These are phyloP conservation scores for Dianthus caryophyllus DNA, from an alignment of 148 eudicot species.

Conservation along the genomic window DNA sequence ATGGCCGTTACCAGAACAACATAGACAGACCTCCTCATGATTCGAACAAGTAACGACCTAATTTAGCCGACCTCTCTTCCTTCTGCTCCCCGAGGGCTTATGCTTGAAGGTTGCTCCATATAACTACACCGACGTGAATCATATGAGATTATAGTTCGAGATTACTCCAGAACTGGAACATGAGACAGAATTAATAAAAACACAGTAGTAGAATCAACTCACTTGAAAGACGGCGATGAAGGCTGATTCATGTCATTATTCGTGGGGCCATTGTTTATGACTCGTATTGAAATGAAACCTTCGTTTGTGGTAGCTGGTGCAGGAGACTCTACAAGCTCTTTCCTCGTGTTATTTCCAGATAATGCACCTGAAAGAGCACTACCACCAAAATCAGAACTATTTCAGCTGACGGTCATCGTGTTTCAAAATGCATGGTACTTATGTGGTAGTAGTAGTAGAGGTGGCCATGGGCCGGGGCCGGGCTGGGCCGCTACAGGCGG, in stretches of 20 bases:
- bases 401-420: background rate
- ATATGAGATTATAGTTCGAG: background rate
- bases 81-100: conserved; percentile 17
- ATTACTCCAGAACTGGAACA: background rate
- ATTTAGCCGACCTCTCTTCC: conserved; percentile 26
- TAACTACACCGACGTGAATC: conserved; percentile 23
- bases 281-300: conserved; percentile 40
- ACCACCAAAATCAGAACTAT: conserved; percentile 5
- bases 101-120: conserved; percentile 25
- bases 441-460: background rate
- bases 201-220: conserved; percentile 17
- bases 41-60: background rate
- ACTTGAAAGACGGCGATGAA: conserved; percentile 28
- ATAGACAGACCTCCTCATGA: background rate
- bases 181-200: background rate
- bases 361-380: conserved; percentile 38
- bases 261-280: conserved; percentile 29
- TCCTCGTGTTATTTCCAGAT: conserved; percentile 25
- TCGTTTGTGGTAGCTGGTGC: conserved; percentile 40
- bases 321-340: conserved; percentile 44
- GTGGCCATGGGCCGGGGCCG: too few relatives aligned
- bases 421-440: background rate
- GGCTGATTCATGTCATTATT: conserved; percentile 30
- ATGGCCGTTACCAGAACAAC: background rate
- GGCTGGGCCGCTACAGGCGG: too few relatives aligned